Conservation (phyloP, 2,329 filamentous ascomycete genomes). For the Penicillium glabrum region DNA sequence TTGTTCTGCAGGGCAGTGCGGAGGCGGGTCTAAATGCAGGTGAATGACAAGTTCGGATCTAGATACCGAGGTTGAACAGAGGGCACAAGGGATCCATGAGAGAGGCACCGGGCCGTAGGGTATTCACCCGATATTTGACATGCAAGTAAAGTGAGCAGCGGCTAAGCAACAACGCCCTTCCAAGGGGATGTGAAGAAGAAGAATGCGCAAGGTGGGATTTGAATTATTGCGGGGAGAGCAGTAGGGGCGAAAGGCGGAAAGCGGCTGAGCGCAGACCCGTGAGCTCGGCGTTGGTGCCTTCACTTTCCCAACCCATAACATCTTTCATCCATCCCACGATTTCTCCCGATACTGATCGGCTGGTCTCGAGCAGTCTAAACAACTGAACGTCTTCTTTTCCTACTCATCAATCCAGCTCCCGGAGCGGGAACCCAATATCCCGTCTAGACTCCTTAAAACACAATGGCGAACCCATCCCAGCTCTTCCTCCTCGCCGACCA, state of each 20-base stretch:
- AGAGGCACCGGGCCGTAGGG: conserved; percentile 13
- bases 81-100: conserved; percentile 20
- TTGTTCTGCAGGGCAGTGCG: conserved; percentile 2
- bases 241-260: conserved; percentile 18
- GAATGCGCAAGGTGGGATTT: conserved; percentile 8
- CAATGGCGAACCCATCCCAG: conserved; percentile 62
- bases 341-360: neutral
- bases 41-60: conserved; percentile 10
- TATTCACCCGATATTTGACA: neutral
- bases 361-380: neutral
- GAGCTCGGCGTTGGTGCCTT: conserved; percentile 10
- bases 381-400: neutral
- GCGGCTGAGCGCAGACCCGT: conserved; percentile 21
- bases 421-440: neutral
- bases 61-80: conserved; percentile 20
- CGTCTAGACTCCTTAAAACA: conserved; percentile 26
- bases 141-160: neutral
- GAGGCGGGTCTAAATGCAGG: conserved; percentile 13
- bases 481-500: conserved; percentile 93
- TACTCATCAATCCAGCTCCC: neutral
- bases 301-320: conserved; percentile 6
- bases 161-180: neutral
- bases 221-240: conserved; percentile 12
- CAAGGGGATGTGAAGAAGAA: conserved; percentile 7
- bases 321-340: neutral